Conservation (phyloP, 108 stramenopile species). For the Epithemia pelagica region DNA sequence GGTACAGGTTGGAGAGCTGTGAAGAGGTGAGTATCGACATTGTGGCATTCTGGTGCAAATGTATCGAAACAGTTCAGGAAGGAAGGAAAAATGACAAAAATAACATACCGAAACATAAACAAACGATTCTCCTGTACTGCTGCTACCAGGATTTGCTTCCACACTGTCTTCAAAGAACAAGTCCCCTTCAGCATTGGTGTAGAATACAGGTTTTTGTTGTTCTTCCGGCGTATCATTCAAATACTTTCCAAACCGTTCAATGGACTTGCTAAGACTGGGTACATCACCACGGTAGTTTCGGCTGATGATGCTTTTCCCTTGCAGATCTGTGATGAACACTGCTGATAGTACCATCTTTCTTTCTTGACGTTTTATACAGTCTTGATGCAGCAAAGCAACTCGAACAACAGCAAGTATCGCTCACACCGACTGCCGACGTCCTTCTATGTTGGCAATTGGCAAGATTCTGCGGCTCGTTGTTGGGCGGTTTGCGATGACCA, state of each 20-base stretch:
- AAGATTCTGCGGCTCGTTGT: too few species aligned
- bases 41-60: too few species aligned
- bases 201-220: conserved; percentile 75
- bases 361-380: not conserved
- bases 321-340: conserved; percentile 82
- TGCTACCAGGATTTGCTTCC: conserved; percentile 46
- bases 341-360: conserved; percentile 84
- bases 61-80: too few species aligned
- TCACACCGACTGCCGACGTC: too few species aligned
- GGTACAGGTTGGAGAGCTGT: conserved; percentile 93
- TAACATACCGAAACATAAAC: conserved; percentile 77
- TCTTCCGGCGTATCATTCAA: conserved; percentile 75
- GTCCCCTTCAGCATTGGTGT: conserved; percentile 66
- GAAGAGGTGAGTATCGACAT: too few species aligned
- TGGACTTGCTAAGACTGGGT: conserved; percentile 63
- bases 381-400: too few species aligned
- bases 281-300: conserved; percentile 98
- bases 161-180: conserved; percentile 41
- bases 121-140: conserved; percentile 55
- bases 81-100: not conserved
- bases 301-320: conserved; percentile 95
- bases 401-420: too few species aligned
- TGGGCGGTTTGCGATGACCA: too few species aligned
- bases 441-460: too few species aligned
- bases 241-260: conserved; percentile 74